Evolutionary conservation across 2,329 filamentous ascomycete species (phyloP).

Genomic region (Fusarium annulatum): DNA sequence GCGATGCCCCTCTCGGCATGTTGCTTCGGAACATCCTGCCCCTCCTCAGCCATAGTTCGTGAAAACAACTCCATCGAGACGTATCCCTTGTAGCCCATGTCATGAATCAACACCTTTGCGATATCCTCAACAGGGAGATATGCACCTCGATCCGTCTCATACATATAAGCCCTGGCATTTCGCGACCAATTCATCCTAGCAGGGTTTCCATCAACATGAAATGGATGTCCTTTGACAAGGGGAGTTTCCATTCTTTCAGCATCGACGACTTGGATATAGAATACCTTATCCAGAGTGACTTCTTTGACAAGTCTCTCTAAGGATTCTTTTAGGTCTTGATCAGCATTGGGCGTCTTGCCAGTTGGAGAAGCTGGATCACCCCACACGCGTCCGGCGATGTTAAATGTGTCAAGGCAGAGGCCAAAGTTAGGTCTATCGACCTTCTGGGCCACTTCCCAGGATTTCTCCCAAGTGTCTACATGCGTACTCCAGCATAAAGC

Average conservation of each 20-base stretch:
- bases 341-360: slow-evolving; percentile 4
- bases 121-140: slow-evolving; percentile 7
- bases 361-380: slow-evolving; percentile 7
- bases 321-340: slow-evolving; percentile 11
- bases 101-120: not conserved
- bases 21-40: not conserved
- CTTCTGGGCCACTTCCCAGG: not conserved
- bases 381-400: slow-evolving; percentile 8
- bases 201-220: slow-evolving; percentile 4
- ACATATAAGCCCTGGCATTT: slow-evolving; percentile 13
- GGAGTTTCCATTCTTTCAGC: slow-evolving; percentile 9
- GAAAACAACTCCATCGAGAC: slow-evolving; percentile 15
- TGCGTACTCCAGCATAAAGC: slow-evolving; percentile 14
- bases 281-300: not conserved
- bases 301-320: not conserved
- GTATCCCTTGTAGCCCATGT: slow-evolving; percentile 12
- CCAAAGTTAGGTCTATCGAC: slow-evolving; percentile 11
- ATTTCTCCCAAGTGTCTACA: slow-evolving; percentile 14
- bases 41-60: slow-evolving; percentile 10
- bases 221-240: not conserved
- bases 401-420: slow-evolving; percentile 8
- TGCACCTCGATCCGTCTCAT: not conserved
- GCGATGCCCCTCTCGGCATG: not conserved
- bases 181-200: slow-evolving; percentile 18
- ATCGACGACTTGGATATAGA: slow-evolving; percentile 15